Evolutionary conservation across 2,329 filamentous ascomycete genomes (phyloP).

Genomic region (Gaeumannomyces sp.): DNA sequence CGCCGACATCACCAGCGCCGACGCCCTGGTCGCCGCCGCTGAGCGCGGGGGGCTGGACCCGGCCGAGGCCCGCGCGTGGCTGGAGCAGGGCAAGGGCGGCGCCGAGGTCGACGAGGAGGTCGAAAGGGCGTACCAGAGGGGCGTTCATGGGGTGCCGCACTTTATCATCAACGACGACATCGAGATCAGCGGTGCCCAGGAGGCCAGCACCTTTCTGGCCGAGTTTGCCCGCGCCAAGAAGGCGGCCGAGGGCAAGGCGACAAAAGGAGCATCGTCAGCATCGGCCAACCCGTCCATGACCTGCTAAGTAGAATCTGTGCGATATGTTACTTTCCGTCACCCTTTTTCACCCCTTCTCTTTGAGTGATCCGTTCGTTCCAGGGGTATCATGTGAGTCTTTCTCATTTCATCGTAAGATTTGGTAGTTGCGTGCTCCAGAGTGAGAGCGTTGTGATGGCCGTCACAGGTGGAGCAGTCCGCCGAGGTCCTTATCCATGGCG

Average conservation of each 20-base stretch:
- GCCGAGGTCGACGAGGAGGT: constrained; percentile 53
- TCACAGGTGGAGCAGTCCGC: constrained; percentile 48
- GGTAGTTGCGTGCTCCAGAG: not conserved
- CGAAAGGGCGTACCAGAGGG: constrained; percentile 40
- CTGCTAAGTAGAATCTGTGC: constrained; percentile 12
- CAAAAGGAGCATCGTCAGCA: not conserved
- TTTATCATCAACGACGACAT: constrained; percentile 66
- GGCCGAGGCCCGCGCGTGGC: constrained; percentile 45
- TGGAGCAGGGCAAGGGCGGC: constrained; percentile 48
- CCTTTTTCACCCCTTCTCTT: not conserved
- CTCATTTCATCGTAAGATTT: not conserved
- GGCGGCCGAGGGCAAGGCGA: constrained; percentile 16
- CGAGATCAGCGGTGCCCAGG: constrained; percentile 66
- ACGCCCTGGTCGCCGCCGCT: constrained; percentile 45
- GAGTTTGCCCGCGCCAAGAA: constrained; percentile 51
- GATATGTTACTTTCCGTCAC: not conserved
- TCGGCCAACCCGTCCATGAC: constrained; percentile 7
- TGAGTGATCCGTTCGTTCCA: not conserved
- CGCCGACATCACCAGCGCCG: constrained; percentile 54
- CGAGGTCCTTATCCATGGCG: constrained; percentile 50
- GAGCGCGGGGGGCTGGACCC: constrained; percentile 47
- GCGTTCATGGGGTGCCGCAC: constrained; percentile 64
- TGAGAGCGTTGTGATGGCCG: not conserved
- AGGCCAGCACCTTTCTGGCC: constrained; percentile 59
- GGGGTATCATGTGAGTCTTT: not conserved